Percentiles rank a stretch among this genome's conserved stretches.
Conservation (phyloP, 2,329 filamentous ascomycete species). For the Arthroderma sp. region DNA sequence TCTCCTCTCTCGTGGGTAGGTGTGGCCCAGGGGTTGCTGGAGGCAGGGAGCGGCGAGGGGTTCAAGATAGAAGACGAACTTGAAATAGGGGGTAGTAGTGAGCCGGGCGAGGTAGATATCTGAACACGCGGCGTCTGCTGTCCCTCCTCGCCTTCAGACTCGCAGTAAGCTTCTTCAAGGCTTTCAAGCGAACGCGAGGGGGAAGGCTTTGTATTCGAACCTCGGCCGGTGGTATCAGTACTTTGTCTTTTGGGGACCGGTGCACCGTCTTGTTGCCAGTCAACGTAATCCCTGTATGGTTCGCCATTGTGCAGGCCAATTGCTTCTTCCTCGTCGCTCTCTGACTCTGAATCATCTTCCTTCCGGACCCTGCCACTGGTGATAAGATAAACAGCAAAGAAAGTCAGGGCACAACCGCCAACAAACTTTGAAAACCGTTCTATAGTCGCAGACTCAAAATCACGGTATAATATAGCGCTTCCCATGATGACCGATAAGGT, state of each 20-base stretch:
- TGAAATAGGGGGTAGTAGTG: slow-evolving; percentile 24
- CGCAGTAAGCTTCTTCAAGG: slow-evolving; percentile 17
- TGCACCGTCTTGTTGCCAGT: slow-evolving; percentile 10
- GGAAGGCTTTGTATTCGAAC: slow-evolving; percentile 16
- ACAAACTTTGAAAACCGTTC: slow-evolving; percentile 72
- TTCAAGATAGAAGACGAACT: slow-evolving; percentile 22
- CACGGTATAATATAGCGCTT: slow-evolving; percentile 82
- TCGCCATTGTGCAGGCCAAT: slow-evolving; percentile 32
- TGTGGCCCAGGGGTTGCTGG: slow-evolving; percentile 31
- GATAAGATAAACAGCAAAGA: slow-evolving; percentile 93
- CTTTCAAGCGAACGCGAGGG: slow-evolving; percentile 26
- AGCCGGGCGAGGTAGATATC: slow-evolving; percentile 25
- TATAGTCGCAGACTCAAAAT: slow-evolving; percentile 72
- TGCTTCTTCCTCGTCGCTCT: slow-evolving; percentile 48
- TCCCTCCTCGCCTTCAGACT: slow-evolving; percentile 21
- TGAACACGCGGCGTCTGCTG: slow-evolving; percentile 24
- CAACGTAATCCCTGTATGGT: slow-evolving; percentile 26
- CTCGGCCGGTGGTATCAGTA: neutral
- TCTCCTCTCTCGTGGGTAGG: slow-evolving; percentile 4
- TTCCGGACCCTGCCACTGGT: slow-evolving; percentile 62
- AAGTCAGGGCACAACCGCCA: slow-evolving; percentile 81
- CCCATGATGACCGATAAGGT: slow-evolving; percentile 91
- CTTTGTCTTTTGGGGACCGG: neutral
- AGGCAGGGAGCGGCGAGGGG: slow-evolving; percentile 23
- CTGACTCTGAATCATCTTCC: slow-evolving; percentile 51